phyloP scores from a whole-genome alignment of 2,329 filamentous ascomycete genomes.

The Diplodia intermedia region DNA sequence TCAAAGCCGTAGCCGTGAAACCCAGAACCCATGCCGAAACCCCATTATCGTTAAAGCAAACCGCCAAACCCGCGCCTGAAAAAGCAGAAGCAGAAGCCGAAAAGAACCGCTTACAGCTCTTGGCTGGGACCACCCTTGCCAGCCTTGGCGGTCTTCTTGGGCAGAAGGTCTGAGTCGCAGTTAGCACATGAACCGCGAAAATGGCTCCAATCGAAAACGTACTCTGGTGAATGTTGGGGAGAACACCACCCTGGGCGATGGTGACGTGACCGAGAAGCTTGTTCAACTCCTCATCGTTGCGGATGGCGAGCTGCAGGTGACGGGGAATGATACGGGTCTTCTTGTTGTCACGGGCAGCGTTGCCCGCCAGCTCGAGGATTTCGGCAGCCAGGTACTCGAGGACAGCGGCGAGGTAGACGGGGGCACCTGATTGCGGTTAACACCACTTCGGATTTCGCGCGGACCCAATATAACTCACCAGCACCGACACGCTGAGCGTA shows the following conservation, averaged over 20 bases:
- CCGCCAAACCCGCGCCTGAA: constrained; percentile 58
- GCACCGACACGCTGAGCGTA: constrained; percentile 99
- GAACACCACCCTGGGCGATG: constrained; percentile 95
- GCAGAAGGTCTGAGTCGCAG: constrained; percentile 78
- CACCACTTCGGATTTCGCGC: constrained; percentile 24
- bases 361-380: constrained; percentile 98
- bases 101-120: constrained; percentile 74
- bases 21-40: constrained; percentile 69
- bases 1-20: constrained; percentile 56
- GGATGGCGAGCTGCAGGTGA: constrained; percentile 98
- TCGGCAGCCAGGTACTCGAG: constrained; percentile 98
- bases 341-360: constrained; percentile 99
- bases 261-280: constrained; percentile 96
- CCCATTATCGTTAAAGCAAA: constrained; percentile 80
- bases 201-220: constrained; percentile 55
- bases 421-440: constrained; percentile 65
- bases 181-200: constrained; percentile 48
- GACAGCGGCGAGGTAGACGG: constrained; percentile 95
- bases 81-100: constrained; percentile 42
- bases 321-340: constrained; percentile 99
- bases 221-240: constrained; percentile 98
- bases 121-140: constrained; percentile 86
- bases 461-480: constrained; percentile 58
- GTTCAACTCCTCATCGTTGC: constrained; percentile 99
- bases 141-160: constrained; percentile 98